Conservation (phyloP, 2,329 filamentous ascomycete genomes). For the Nemania sp. region DNA sequence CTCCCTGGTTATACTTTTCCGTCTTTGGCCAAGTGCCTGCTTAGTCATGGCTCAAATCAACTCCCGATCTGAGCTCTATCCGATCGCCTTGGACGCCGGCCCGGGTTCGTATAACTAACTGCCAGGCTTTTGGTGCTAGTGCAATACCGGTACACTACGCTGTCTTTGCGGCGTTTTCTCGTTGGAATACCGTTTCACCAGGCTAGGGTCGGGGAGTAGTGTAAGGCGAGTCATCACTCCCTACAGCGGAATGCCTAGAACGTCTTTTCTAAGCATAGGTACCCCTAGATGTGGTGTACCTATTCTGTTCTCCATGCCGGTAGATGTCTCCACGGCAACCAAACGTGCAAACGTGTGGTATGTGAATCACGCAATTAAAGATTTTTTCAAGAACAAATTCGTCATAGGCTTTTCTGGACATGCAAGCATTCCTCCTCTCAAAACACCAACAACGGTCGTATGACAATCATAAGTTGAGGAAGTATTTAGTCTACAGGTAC, state of each 20-base stretch:
- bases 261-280: no score
- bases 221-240: not conserved
- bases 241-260: no score
- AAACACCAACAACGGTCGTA: not conserved
- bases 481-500: no score
- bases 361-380: not conserved
- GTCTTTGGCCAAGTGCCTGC: conserved; percentile 22
- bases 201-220: not conserved
- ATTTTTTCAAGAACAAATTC: not conserved
- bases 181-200: not conserved
- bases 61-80: conserved; percentile 22
- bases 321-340: conserved; percentile 5
- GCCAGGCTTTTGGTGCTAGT: not conserved
- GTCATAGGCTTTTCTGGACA: conserved; percentile 1
- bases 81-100: not conserved
- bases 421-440: not conserved
- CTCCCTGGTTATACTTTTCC: conserved; percentile 13
- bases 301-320: not conserved
- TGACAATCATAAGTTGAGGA: not conserved
- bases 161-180: not conserved
- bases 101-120: conserved; percentile 8
- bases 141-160: not conserved
- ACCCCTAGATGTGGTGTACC: no score
- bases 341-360: not conserved
- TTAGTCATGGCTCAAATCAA: conserved; percentile 3